Percentiles rank a stretch among this genome's conserved stretches.
phyloP scores from a whole-genome alignment of 176 grass and related monocot species.

The Themeda triandra region DNA sequence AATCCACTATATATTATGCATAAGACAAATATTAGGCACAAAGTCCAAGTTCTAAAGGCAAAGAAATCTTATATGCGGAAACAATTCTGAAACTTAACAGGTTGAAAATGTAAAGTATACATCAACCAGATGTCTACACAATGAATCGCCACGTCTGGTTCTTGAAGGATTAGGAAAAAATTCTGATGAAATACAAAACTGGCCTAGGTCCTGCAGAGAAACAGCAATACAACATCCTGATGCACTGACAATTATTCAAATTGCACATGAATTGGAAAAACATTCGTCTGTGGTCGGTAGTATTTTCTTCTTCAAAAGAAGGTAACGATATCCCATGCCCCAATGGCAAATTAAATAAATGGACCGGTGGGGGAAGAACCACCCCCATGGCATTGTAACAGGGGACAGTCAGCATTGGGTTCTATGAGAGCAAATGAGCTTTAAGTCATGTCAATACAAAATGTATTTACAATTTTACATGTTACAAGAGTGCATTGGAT shows the following conservation, averaged over 20 bases:
- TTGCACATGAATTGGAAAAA: not conserved
- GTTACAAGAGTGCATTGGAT: not conserved
- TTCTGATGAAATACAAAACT: not conserved
- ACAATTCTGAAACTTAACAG: not conserved
- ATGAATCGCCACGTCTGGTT: not conserved
- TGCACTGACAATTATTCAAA: slow-evolving; percentile 2
- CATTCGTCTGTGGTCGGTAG: not conserved
- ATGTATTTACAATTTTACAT: not conserved
- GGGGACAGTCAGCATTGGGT: not conserved
- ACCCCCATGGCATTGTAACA: not conserved
- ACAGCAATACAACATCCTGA: not conserved
- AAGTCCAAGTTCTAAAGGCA: not conserved
- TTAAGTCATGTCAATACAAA: not conserved
- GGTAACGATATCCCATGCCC: not conserved
- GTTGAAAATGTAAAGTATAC: not conserved
- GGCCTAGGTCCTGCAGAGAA: not conserved
- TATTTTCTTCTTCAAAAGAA: not conserved
- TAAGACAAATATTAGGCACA: not conserved
- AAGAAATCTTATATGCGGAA: not conserved
- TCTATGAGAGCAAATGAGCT: not conserved
- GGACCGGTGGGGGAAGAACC: not conserved
- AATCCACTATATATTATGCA: not conserved
- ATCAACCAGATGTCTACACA: not conserved
- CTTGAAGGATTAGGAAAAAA: not conserved
- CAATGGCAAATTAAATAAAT: not conserved